These are phyloP conservation scores for Vaccinium myrtillus DNA, from an alignment of 148 eudicot genomes.

Conservation along the genomic window DNA sequence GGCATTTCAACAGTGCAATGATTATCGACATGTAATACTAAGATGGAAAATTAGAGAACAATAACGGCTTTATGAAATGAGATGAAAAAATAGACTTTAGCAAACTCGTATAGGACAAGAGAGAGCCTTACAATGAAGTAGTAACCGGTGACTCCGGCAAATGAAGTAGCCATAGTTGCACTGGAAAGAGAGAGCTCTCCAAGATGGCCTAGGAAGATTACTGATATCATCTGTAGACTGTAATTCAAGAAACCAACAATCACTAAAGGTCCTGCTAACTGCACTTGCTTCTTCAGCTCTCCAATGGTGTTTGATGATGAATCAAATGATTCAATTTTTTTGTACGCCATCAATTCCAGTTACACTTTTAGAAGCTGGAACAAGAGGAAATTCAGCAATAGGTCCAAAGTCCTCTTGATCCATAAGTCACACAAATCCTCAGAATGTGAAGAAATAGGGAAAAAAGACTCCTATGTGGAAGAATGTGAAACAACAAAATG, in stretches of 20 bases:
- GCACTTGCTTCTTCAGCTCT: constrained; percentile 27
- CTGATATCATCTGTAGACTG: constrained; percentile 28
- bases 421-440: not conserved
- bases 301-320: not conserved
- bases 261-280: constrained; percentile 33
- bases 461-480: not conserved
- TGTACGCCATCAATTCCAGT: not conserved
- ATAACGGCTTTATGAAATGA: not conserved
- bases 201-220: constrained; percentile 33
- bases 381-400: constrained; percentile 6
- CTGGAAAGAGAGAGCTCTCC: constrained; percentile 32
- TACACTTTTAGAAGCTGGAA: constrained; percentile 3
- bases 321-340: not conserved
- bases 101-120: not conserved
- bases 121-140: constrained; percentile 21
- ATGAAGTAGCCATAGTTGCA: constrained; percentile 35
- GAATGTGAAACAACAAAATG: too few species aligned
- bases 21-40: not conserved
- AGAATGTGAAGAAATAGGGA: not conserved
- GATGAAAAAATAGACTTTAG: not conserved
- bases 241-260: constrained; percentile 24
- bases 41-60: not conserved
- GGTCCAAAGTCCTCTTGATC: not conserved
- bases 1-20: too few species aligned
- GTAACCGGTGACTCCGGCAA: constrained; percentile 29